Percentiles rank a stretch among this genome's conserved stretches.
phyloP scores from a whole-genome alignment of 495 filamentous ascomycete genomes.

The Delitschia confertaspora region DNA sequence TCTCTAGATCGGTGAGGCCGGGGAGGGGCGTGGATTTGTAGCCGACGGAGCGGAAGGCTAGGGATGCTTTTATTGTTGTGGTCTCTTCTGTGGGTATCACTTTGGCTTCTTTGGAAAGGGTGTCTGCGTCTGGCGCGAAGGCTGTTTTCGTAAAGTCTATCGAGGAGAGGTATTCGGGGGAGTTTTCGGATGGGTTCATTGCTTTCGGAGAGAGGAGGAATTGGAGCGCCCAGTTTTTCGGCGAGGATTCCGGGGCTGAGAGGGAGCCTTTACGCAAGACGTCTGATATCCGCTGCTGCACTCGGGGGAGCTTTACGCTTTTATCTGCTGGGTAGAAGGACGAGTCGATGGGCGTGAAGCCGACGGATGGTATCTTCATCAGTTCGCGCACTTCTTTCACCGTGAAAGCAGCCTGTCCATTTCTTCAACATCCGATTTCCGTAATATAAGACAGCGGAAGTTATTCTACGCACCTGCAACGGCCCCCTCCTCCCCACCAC shows the following conservation, averaged over 20 bases:
- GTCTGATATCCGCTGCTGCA: constrained; percentile 67
- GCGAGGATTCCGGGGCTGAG: constrained; percentile 38
- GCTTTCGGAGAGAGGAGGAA: constrained; percentile 68
- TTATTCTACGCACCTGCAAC: constrained; percentile 52
- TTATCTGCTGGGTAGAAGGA: constrained; percentile 52
- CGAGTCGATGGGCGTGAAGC: constrained; percentile 59
- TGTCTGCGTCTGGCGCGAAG: constrained; percentile 39
- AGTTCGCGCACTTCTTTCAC: constrained; percentile 89
- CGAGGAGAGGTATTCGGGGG: constrained; percentile 43
- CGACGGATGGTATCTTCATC: constrained; percentile 62
- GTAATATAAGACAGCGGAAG: neutral
- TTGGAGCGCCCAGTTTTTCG: constrained; percentile 71
- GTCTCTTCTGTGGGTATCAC: constrained; percentile 42
- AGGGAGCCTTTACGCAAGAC: constrained; percentile 65
- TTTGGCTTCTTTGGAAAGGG: constrained; percentile 45
- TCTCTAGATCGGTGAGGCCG: constrained; percentile 64
- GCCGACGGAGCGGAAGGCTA: constrained; percentile 86
- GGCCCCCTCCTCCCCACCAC: constrained; percentile 82
- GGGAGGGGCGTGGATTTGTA: constrained; percentile 74
- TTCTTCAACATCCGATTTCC: neutral
- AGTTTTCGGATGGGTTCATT: constrained; percentile 48
- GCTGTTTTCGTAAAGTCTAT: constrained; percentile 60
- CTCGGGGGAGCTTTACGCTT: constrained; percentile 57
- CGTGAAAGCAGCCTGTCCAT: constrained; percentile 74
- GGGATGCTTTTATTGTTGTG: constrained; percentile 43